These are phyloP conservation scores for Thyridium curvatum DNA, from an alignment of 2,329 filamentous ascomycete species.

Conservation along the genomic window DNA sequence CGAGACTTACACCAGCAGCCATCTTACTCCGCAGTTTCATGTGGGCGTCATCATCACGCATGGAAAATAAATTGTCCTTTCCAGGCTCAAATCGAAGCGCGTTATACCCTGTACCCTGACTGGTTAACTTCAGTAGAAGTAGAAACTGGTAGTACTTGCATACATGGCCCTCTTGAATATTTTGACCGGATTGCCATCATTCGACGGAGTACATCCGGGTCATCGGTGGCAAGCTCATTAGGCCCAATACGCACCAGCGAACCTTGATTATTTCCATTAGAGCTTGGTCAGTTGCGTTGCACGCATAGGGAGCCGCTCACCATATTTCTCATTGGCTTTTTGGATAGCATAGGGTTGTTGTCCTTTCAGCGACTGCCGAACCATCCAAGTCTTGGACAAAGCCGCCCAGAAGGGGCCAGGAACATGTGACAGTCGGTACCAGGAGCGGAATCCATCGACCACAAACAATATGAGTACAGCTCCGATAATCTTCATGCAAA, in stretches of 20 bases:
- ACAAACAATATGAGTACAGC: background rate
- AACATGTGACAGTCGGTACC: constrained; percentile 25
- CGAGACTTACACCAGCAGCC: constrained; percentile 30
- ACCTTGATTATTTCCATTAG: constrained; percentile 10
- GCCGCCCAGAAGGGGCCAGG: constrained; percentile 24
- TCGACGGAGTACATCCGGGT: constrained; percentile 23
- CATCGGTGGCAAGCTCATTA: constrained; percentile 25
- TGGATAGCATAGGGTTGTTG: constrained; percentile 17
- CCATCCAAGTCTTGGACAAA: constrained; percentile 25
- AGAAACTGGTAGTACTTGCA: constrained; percentile 1
- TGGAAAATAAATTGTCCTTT: constrained; percentile 24
- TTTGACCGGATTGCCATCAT: constrained; percentile 24
- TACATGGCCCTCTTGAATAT: constrained; percentile 22
- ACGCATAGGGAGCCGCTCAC: constrained; percentile 6
- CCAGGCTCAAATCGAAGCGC: constrained; percentile 23
- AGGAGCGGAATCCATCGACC: constrained; percentile 8
- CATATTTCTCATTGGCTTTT: constrained; percentile 17
- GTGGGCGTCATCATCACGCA: constrained; percentile 31
- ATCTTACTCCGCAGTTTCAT: constrained; percentile 37
- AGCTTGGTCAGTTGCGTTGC: background rate
- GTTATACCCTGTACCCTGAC: constrained; percentile 18
- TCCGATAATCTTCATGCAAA: background rate
- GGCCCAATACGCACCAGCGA: constrained; percentile 27
- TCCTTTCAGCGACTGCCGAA: constrained; percentile 15
- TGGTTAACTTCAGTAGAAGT: too few species aligned